Conservation (phyloP, 225 moss, liverwort and hornwort species). For the Takakia lepidozioides region DNA sequence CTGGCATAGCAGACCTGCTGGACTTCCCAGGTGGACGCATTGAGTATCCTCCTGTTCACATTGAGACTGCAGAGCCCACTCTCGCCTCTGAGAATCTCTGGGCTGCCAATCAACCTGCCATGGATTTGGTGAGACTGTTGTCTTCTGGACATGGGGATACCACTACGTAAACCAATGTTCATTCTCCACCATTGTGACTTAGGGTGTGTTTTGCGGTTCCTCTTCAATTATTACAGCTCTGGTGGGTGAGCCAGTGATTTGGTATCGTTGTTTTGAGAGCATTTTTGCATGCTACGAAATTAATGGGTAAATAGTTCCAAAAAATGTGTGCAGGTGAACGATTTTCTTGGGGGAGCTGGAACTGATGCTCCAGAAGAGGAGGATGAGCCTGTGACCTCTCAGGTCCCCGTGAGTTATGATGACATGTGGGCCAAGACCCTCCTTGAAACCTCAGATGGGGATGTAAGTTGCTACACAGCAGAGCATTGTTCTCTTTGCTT, state of each 20-base stretch:
- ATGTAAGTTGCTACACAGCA: constrained; percentile 6
- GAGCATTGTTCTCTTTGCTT: too few species aligned
- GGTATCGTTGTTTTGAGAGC: too few species aligned
- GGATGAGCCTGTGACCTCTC: constrained; percentile 62
- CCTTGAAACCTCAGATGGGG: constrained; percentile 80
- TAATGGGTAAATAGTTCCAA: too few species aligned
- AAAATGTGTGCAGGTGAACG: constrained; percentile 73
- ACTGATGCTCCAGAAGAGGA: constrained; percentile 85
- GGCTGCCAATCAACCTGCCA: constrained; percentile 54
- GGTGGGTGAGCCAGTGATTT: too few species aligned
- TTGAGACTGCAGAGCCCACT: constrained; percentile 54
- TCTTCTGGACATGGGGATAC: too few species aligned
- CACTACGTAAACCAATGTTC: too few species aligned
- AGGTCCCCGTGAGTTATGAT: constrained; percentile 76
- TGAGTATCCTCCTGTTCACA: constrained; percentile 56
- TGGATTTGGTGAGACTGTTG: constrained; percentile 40
- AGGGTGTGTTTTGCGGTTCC: too few species aligned
- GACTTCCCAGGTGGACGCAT: constrained; percentile 41
- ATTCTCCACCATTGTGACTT: too few species aligned
- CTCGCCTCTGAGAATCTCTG: constrained; percentile 38
- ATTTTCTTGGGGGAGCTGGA: constrained; percentile 93
- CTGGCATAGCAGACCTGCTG: constrained; percentile 92
- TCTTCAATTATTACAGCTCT: too few species aligned
- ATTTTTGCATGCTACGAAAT: too few species aligned
- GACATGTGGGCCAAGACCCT: constrained; percentile 96